Evolutionary conservation across 2,329 filamentous ascomycete species (phyloP).

Genomic region (Calonectria ilicicola): DNA sequence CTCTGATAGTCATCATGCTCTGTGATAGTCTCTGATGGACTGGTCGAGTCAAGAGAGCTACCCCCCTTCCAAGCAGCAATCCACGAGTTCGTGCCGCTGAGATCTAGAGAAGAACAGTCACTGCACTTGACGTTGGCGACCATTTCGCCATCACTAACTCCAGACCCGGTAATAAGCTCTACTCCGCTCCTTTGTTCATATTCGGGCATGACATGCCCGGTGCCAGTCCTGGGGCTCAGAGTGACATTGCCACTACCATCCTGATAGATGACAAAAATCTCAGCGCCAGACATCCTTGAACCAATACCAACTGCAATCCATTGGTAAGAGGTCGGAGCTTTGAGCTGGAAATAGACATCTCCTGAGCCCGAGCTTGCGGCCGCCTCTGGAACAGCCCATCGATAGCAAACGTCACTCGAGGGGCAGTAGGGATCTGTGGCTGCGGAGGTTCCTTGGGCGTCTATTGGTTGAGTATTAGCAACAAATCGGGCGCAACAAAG

Average conservation of each 20-base stretch:
- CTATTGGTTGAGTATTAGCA: conserved; percentile 26
- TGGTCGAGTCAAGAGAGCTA: conserved; percentile 57
- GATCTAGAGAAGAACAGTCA: conserved; percentile 62
- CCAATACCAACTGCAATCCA: conserved; percentile 73
- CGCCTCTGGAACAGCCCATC: conserved; percentile 64
- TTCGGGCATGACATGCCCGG: conserved; percentile 60
- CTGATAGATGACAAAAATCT: conserved; percentile 74
- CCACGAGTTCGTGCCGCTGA: conserved; percentile 59
- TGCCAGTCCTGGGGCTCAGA: conserved; percentile 66
- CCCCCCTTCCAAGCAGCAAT: conserved; percentile 68
- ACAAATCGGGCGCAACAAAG: neutral
- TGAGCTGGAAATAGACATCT: conserved; percentile 72
- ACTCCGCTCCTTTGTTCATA: conserved; percentile 59
- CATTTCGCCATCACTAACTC: conserved; percentile 64
- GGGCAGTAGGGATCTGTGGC: conserved; percentile 55
- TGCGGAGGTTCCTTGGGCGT: conserved; percentile 35
- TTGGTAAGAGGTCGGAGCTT: conserved; percentile 62
- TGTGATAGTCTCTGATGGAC: conserved; percentile 52
- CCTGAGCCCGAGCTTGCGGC: conserved; percentile 62
- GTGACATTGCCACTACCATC: conserved; percentile 71
- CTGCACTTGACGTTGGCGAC: conserved; percentile 69
- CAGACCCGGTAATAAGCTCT: conserved; percentile 69
- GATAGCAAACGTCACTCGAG: conserved; percentile 62
- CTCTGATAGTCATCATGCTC: conserved; percentile 58
- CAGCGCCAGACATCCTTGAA: conserved; percentile 63